Evolutionary conservation across 1,139 yeast species (phyloP), one percentile per base, ranked within the genome.

Genomic region (Lizanozyma gosingica): DNA sequence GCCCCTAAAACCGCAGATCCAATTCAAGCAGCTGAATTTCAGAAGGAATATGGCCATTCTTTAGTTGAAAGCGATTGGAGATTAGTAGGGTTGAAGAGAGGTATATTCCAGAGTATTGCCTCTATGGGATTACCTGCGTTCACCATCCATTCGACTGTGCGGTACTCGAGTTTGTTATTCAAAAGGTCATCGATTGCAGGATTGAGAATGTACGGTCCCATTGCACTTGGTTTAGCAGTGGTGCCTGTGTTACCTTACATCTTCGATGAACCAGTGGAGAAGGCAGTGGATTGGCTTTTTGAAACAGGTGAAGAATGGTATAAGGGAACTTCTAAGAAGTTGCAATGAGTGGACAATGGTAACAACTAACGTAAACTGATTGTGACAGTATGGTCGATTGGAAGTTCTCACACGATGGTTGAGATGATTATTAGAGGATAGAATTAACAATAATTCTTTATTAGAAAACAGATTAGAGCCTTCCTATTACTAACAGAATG

Each of bases 91-190:
- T 55, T 81, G 39, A 81, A 85, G 57, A 71, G 94, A 55, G 90
- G 85, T 4, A 54, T 84, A 35, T 85, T 85, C 65, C 95, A 85
- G 59, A 71, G 84, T 47, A 65, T 85, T 48, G 95, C 94, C 2
- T 79, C 87, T 35, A 85, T 85, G 94, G 94, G 86, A 11, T 69
- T 85, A 40, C 94, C 94, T 3, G 94, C 94, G 1, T 79, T 84
- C 57, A 85, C 95, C 3, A 85, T 85, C 52, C 95, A 85, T 57
- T 71, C 83, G 9, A 73, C 87, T 2, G 95, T 85, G 37, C 71
- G 83, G 51, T 83, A 83, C 55, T 76, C 88, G 1, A 80, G 86
- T 2, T 50, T 60, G 27, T 59, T 80, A 35, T 73, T 78, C 56
- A 73, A 75, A 49, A 79, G 73, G 53, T 57, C 71, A 14, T 50